Evolutionary conservation across 371 early-diverging fungal genomes (phyloP), one percentile per base, ranked within the genome.

Genomic region (Fennellomyces sp.): DNA sequence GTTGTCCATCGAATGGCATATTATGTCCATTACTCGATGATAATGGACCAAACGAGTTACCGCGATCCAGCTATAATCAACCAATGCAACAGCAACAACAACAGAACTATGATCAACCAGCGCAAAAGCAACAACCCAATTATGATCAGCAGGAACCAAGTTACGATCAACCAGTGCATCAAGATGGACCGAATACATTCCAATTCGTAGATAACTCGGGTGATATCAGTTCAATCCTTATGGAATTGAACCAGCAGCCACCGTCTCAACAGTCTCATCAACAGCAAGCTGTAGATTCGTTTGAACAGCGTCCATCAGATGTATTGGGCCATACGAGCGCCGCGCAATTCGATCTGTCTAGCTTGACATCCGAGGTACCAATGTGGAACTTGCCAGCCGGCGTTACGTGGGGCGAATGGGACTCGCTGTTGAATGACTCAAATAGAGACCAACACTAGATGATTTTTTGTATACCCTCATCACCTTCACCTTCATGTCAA

Each of bases 331-430:
- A 35, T 8, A 17, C 30, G 5, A 23, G 19, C 28, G 35, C 5
- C 13, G 17, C 15, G 25, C 55, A 61, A 3, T 68, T 70, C 36
- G 73, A 76, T 38, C 21, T 63, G 1, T 42, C 65, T 5, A 63
- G 68, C 49, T 30, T 72, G 13, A 61, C 52, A 12, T 70, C 76
- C 3, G 61, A 70, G 15, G 28, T 73, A 0, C 70, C 73, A 5
- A 26, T 76, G 33, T 73, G 71, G 73, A 68, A 70, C 48, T 26
- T 69, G 3, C 70, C 76, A 5, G 70, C 62, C 51, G 66, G 69
- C 12, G 52, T 64, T 2, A 64, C 66, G 5, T 76, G 73, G 73
- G 63, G 69, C 52, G 73, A 70, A n/a, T 76, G 76, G 76, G 71
- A 69, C 21, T 27, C 60, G 23, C n/a, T 45, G n/a, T 45, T 45